Evolutionary conservation across 2,329 filamentous ascomycete genomes (phyloP), one percentile per base, ranked within the genome.

Genomic region (Zasmidium angulare): DNA sequence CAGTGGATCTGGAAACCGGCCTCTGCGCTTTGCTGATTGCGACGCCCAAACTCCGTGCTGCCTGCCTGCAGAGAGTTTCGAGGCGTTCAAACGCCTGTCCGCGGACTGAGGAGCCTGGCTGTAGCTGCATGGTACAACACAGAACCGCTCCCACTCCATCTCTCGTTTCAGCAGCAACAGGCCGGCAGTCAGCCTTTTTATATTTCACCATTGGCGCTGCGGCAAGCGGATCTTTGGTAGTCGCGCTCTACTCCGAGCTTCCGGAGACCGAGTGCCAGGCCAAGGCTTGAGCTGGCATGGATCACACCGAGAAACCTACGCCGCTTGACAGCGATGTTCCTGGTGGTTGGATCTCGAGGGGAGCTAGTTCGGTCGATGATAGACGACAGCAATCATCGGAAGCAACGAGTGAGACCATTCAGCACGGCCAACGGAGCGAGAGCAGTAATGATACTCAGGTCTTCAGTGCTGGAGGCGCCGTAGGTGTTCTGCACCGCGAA

Each of bases 281-380:
- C n/a, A 10, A 3, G 36, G 36, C 12, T 43, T 14, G 21, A 2
- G 6, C 9, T n/a, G 23, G 17, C 10, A 50, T 50, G 49, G 49
- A 23, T 49, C 23, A 10, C 6, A 14, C 12, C 17, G 47, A 49
- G 9, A 24, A 26, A 29, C 49, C 49, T 29, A 50, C 49, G 49
- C 49, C 49, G 23, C 49, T 50, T 29, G 49, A 50, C 24, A 29
- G 49, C 23, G 49, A 50, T 24, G 49, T 50, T 9, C 49, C 49
- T 29, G 49, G 49, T 2, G 49, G 49, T 26, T 50, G 49, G 49
- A n/a, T 22, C 6, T 50, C 23, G 4, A 50, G 49, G 24, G 49
- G 49, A 6, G 11, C 21, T 12, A 50, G 49, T n/a, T 50, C 20
- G 10, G 49, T 22, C 3, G n/a, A 17, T 11, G 10, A 50, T 11